Base-by-base conservation (phyloP, 345 rosid genomes). In the Aethionema arabicum region DNA sequence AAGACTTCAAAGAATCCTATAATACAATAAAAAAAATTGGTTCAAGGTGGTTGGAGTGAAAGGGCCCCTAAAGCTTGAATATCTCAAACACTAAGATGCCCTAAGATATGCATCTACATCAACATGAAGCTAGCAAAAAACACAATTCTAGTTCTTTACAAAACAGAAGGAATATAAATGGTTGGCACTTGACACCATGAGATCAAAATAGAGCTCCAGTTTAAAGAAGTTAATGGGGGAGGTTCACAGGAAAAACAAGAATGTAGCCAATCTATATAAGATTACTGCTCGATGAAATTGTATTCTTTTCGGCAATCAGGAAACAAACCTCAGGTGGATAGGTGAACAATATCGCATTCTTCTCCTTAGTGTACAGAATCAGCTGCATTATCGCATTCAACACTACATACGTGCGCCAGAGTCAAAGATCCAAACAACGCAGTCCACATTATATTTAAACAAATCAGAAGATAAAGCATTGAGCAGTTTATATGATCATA, bases 311-410 rank as follows among this genome's bases (percentile, higher is more conserved):
- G 11, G 27, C 0, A 45, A 15, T 2, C 11, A 45, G 16, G 35
- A 21, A 67, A 70, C 77, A 77, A 50, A 82, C 96, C 77, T 70
- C 76, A 27, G 80, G 96, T 44, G 96, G 92, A 74, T 88, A 83
- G 21, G 96, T 88, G 56, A 84, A 86, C 50, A 91, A 64, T 53
- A 91, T 82, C 0, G 92, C 92, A 6, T 86, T 76, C 90, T 88
- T 91, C 74, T 88, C 98, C 78, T 86, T 91, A 10, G 71, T 65
- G 72, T 79, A 78, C 54, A 78, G 57, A 70, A 91, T 76, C 76
- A 91, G 82, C 86, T 88, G 98, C 82, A 91, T 68, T 46, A 85
- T 11, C 44, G 73, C 92, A 71, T 85, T 83, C 80, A 84, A 83
- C 65, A 80, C 84, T 66, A 88, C 56, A 91, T 91, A 91, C 78